Evolutionary conservation across 208 protist species (phyloP).

Genomic region (Acanthamoeba triangularis): DNA sequence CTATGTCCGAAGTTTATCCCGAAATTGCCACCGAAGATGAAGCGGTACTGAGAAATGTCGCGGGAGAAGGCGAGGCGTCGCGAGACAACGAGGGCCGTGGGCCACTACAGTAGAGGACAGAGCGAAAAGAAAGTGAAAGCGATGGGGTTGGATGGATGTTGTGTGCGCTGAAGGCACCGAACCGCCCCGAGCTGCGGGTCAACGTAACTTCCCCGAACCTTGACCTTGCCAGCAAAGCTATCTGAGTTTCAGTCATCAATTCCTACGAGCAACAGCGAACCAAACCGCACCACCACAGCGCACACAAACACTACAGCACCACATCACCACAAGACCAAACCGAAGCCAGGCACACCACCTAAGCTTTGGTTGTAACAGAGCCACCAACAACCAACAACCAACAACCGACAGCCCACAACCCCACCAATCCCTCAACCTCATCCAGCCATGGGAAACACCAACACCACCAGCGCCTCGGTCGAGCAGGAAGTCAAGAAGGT

Average conservation of each 20-base stretch:
- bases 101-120: background rate
- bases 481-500: background rate
- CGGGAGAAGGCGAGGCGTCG: background rate
- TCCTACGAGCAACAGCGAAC: no score
- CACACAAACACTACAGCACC: no score
- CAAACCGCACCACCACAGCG: no score
- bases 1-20: background rate
- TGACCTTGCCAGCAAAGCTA: no score
- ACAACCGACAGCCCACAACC: no score
- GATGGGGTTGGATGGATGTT: background rate
- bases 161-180: background rate
- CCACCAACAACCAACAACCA: background rate
- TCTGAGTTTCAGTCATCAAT: no score
- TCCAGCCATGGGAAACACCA: conserved; percentile 19
- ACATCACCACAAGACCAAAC: no score
- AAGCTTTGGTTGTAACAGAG: no score
- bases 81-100: background rate
- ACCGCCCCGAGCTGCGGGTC: background rate
- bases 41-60: background rate
- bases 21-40: background rate
- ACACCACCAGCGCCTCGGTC: background rate
- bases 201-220: background rate
- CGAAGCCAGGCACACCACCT: no score
- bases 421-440: background rate
- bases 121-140: conserved; percentile 7